Evolutionary conservation across 169 alveolate genomes (phyloP), one percentile per base, ranked within the genome.

Genomic region (Eimeria acervulina): DNA sequence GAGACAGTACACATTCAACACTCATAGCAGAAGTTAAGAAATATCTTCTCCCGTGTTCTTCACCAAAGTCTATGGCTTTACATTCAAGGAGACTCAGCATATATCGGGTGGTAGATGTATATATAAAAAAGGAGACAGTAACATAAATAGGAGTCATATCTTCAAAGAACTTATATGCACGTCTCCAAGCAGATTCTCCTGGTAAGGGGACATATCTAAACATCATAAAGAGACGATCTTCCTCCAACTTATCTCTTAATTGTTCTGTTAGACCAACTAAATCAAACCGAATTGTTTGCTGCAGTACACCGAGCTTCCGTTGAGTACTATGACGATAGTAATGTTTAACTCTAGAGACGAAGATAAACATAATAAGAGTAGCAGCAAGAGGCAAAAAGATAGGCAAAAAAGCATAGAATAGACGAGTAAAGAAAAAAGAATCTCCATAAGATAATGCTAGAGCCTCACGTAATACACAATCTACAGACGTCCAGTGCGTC

Each of bases 121-220:
- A 98, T 21, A 97, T 96, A 66, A 97, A 96, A 97, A 97, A 97
- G 70, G 97, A 96, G 84, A 97, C 97, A 2, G 98, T 97, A 70
- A 97, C 98, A 94, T 97, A 97, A 44, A 97, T 96, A 36, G 98
- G 98, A 81, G 97, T 97, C 98, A 97, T 97, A 95, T 97, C 98
- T 63, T 97, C 98, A 89, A 97, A 95, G 85, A 97, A 97, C 87
- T 97, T 96, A 72, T 55, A 90, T 84, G 97, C 61, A 31, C 96
- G 93, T 74, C 94, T 97, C 95, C 95, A 92, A n/a, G 68, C 33
- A 31, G 98, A 94, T 83, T 97, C 97, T 59, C 97, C 97, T 10
- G 97, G 97, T 36, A 97, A 84, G 23, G 97, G 97, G 12, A 97
- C 96, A 95, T 97, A 97, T 51, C 98, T 61, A 89, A 97, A 95